phyloP scores from a whole-genome alignment of 2,329 filamentous ascomycete genomes.

The Calonectria hongkongensis region DNA sequence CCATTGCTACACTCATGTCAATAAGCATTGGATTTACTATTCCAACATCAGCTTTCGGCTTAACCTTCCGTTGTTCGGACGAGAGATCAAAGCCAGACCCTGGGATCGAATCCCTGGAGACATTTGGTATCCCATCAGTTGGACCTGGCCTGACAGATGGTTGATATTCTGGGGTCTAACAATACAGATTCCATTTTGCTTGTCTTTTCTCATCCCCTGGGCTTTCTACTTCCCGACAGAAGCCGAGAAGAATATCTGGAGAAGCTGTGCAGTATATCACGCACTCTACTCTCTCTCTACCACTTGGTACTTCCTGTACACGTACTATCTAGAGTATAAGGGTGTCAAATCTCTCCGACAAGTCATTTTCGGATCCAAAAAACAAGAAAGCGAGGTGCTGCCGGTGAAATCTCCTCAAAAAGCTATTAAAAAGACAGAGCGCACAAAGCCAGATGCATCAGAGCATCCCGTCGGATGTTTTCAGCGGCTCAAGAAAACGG shows the following conservation, averaged over 20 bases:
- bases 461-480: background rate
- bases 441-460: background rate
- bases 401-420: background rate
- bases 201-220: conserved; percentile 36
- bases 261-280: conserved; percentile 2
- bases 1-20: conserved; percentile 35
- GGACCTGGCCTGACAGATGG: conserved; percentile 2
- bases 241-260: conserved; percentile 26
- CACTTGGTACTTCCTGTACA: conserved; percentile 1
- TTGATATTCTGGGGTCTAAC: conserved; percentile 33
- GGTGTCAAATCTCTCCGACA: background rate
- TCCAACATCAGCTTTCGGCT: conserved; percentile 35
- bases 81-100: conserved; percentile 21
- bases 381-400: background rate
- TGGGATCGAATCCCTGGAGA: conserved; percentile 40
- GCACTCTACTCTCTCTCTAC: background rate
- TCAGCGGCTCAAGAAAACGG: background rate
- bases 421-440: background rate
- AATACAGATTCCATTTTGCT: conserved; percentile 27
- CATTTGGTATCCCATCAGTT: conserved; percentile 12
- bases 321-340: background rate
- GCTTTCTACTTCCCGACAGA: conserved; percentile 32
- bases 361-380: background rate
- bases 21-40: conserved; percentile 41
- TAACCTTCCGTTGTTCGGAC: conserved; percentile 35